Conservation (phyloP, 2,329 filamentous ascomycete genomes). For the Fusarium buxicola region DNA sequence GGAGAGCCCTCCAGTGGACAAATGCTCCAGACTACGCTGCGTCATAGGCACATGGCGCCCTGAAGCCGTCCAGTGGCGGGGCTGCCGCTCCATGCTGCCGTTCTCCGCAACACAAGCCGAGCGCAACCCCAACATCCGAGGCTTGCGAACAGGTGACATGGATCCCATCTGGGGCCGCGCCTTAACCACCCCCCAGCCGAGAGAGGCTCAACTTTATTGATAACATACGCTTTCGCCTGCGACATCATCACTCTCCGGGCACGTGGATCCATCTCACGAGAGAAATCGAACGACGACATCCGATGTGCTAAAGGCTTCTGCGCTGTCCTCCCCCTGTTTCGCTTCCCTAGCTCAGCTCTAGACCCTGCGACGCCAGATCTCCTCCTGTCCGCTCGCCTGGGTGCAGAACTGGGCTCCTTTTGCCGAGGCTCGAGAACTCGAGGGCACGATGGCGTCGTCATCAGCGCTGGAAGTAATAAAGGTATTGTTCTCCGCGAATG, state of each 20-base stretch:
- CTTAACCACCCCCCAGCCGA: conserved; percentile 12
- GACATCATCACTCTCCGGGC: conserved; percentile 3
- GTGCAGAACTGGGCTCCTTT: conserved; percentile 10
- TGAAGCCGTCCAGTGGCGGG: conserved; percentile 17
- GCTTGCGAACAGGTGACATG: conserved; percentile 37
- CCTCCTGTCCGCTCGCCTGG: not conserved
- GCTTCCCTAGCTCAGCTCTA: conserved; percentile 1
- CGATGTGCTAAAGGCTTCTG: conserved; percentile 27
- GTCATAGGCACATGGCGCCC: conserved; percentile 30
- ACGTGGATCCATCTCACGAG: conserved; percentile 6
- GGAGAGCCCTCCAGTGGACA: conserved; percentile 15
- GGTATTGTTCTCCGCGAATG: conserved; percentile 34
- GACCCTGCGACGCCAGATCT: conserved; percentile 23
- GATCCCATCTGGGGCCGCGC: conserved; percentile 11
- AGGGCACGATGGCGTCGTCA: conserved; percentile 44
- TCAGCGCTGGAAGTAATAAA: conserved; percentile 47
- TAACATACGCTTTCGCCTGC: conserved; percentile 17
- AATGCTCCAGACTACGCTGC: conserved; percentile 18
- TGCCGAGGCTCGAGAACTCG: conserved; percentile 37
- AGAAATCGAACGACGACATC: conserved; percentile 26
- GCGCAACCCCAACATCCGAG: conserved; percentile 36
- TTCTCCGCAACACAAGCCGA: conserved; percentile 42
- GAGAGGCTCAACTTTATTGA: conserved; percentile 28
- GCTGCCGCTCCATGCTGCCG: conserved; percentile 14
- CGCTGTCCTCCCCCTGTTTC: conserved; percentile 7